Evolutionary conservation across 2,329 filamentous ascomycete genomes (phyloP).

Genomic region (Cercospora berteroae): DNA sequence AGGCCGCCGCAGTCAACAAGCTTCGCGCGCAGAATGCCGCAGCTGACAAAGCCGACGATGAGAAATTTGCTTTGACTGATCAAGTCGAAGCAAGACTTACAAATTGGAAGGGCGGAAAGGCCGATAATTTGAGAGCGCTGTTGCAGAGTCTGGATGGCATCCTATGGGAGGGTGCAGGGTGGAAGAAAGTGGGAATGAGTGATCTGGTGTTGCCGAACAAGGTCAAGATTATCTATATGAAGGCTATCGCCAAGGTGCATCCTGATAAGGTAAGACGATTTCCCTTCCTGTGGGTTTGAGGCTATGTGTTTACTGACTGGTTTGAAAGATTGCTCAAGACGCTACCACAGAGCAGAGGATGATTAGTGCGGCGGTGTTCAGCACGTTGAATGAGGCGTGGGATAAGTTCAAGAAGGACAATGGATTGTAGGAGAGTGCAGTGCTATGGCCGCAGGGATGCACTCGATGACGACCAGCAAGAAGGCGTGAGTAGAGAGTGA

Average conservation of each 20-base stretch:
- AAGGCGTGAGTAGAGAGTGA: not conserved
- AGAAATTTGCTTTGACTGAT: slow-evolving; percentile 86
- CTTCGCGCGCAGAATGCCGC: slow-evolving; percentile 81
- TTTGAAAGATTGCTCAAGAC: slow-evolving; percentile 56
- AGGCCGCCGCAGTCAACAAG: slow-evolving; percentile 72
- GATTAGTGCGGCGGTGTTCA: slow-evolving; percentile 65
- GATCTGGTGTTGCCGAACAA: slow-evolving; percentile 90
- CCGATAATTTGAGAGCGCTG: slow-evolving; percentile 86
- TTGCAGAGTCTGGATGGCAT: slow-evolving; percentile 84
- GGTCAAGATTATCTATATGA: slow-evolving; percentile 98
- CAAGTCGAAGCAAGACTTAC: slow-evolving; percentile 76
- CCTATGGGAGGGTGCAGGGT: slow-evolving; percentile 86
- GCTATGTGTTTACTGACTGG: not conserved
- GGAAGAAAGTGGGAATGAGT: slow-evolving; percentile 95
- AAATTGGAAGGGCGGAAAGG: slow-evolving; percentile 85
- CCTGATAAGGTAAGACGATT: slow-evolving; percentile 83
- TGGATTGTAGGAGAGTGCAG: slow-evolving; percentile 44
- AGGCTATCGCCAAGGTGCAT: slow-evolving; percentile 97
- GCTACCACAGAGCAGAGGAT: slow-evolving; percentile 67
- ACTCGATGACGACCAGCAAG: not conserved
- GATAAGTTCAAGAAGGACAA: slow-evolving; percentile 67
- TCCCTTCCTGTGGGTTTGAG: not conserved
- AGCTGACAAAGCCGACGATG: slow-evolving; percentile 82
- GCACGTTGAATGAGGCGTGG: slow-evolving; percentile 65
- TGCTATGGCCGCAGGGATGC: not conserved